Base-by-base conservation (phyloP, 148 eudicot species). In the Pharnaceum exiguum region DNA sequence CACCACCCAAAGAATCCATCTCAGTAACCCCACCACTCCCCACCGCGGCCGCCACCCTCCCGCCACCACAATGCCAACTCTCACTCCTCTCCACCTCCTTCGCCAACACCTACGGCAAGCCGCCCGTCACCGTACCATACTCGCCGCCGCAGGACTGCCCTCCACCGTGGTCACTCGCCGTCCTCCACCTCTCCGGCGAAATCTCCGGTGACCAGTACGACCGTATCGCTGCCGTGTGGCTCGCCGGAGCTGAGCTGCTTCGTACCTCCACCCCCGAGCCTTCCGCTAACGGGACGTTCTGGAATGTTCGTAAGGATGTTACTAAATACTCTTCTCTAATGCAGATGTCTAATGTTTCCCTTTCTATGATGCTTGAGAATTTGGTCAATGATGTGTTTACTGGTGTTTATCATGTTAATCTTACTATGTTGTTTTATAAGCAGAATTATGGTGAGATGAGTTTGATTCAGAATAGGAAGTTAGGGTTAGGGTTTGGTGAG, bases 261-360 rank as follows among this genome's bases (percentile, higher is more conserved):
- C 85, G 97, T 6, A 84, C 97, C 28, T 82, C 87, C 65, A 91
- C 97, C 11, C 87, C 97, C 22, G 79, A 91, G 65, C 87, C 95
- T 0, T 69, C 62, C 7, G 66, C 40, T 0, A 58, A 50, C 12
- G 97, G 96, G 2, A 68, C 89, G 15, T 80, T 70, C 70, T 91
- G 95, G 97, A 69, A 28, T 7, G 77, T 87, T 31, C 57, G 68
- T 0, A 91, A 82, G 63, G 97, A 91, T 43, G 72, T 91, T 17
- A 84, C 86, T 13, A 84, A 72, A 72, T 89, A 85, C 60, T 39
- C 71, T 7, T 80, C 78, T 29, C 42, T 85, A 12, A 62, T 91
- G 15, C 27, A 47, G 0, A 53, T 51, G 51, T 44, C 74, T 8
- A 68, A 82, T 19, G 50, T 74, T 48, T 25, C 71, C 10, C 46